Conservation (phyloP, 179 eudicot genomes). For the Beta corolliflora region DNA sequence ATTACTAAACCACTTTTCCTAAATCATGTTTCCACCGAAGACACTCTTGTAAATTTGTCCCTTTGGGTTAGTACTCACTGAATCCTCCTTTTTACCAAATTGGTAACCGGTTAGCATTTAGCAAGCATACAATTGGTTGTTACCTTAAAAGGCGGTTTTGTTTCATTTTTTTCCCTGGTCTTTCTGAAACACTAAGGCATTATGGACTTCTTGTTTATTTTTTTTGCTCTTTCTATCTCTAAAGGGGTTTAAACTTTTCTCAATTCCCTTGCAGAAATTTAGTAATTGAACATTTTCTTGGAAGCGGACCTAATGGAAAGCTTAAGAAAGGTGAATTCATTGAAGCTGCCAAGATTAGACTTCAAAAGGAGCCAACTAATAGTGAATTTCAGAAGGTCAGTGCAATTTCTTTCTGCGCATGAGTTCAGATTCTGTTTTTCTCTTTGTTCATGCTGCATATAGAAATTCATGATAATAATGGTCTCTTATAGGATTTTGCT, state of each 20-base stretch:
- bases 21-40: too few species aligned
- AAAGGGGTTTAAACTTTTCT: not conserved
- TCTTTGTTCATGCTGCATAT: not conserved
- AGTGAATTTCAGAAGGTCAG: slow-evolving; percentile 72
- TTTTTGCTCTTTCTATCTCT: not conserved
- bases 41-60: not conserved
- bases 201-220: not conserved
- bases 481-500: not conserved
- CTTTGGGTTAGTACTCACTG: not conserved
- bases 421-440: not conserved
- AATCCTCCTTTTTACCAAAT: not conserved
- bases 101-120: not conserved
- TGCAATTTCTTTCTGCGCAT: not conserved
- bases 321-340: slow-evolving; percentile 68
- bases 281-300: slow-evolving; percentile 70
- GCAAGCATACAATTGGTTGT: not conserved
- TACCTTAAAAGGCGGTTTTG: not conserved
- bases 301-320: slow-evolving; percentile 66
- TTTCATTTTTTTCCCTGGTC: not conserved
- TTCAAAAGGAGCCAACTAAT: slow-evolving; percentile 50
- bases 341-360: slow-evolving; percentile 77
- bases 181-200: not conserved
- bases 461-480: not conserved
- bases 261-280: slow-evolving; percentile 47
- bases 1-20: too few species aligned